phyloP scores from a whole-genome alignment of 257 asterid species.

The Jasminum sambac region DNA sequence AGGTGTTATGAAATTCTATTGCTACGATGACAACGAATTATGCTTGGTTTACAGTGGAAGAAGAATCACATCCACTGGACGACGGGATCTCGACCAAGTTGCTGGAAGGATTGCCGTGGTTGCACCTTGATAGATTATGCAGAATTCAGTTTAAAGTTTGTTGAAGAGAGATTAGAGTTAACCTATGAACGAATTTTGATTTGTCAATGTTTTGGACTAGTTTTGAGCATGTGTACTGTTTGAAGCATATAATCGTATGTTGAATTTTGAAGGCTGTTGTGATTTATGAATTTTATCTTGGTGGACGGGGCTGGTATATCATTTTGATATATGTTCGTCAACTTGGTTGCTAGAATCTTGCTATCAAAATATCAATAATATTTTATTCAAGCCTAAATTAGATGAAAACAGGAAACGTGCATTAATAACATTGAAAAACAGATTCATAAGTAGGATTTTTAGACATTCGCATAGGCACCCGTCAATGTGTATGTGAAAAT shows the following conservation, averaged over 20 bases:
- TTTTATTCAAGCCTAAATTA: too few relatives aligned
- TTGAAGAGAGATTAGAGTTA: not conserved
- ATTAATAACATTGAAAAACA: too few relatives aligned
- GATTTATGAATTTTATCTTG: not conserved
- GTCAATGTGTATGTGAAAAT: too few relatives aligned
- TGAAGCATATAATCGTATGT: not conserved
- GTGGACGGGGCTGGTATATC: not conserved
- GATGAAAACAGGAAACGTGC: too few relatives aligned
- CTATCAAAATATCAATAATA: too few relatives aligned
- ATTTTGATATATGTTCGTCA: not conserved
- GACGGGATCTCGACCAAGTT: constrained; percentile 57
- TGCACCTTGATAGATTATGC: constrained; percentile 4
- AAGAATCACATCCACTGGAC: constrained; percentile 51
- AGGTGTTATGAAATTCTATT: too few relatives aligned
- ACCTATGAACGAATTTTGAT: not conserved
- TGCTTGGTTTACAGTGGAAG: constrained; percentile 38
- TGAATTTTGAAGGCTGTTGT: not conserved
- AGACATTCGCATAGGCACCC: too few relatives aligned
- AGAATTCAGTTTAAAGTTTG: not conserved
- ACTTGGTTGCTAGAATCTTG: not conserved
- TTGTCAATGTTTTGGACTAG: too few relatives aligned
- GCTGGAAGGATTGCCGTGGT: constrained; percentile 46
- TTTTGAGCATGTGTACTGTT: not conserved
- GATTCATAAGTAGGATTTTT: too few relatives aligned
- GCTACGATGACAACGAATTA: not conserved